phyloP scores from a whole-genome alignment of 164 flowering plant species.

The Annona squamosa region DNA sequence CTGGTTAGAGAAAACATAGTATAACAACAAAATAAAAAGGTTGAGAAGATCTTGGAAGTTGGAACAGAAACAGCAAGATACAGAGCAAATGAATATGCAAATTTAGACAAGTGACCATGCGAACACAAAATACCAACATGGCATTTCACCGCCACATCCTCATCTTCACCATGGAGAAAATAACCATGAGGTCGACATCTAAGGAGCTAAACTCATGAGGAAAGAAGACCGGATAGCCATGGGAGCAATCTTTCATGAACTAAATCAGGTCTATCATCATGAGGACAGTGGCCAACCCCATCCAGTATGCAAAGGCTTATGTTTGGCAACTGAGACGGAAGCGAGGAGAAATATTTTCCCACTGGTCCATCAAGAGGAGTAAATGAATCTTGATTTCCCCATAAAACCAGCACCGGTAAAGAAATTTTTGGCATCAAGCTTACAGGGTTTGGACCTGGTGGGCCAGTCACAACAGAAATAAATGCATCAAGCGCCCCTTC shows the following conservation, averaged over 20 bases:
- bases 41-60: neutral
- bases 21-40: neutral
- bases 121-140: too few relatives aligned
- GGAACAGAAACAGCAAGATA: too few relatives aligned
- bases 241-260: constrained; percentile 83
- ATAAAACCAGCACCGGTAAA: constrained; percentile 59
- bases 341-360: constrained; percentile 72
- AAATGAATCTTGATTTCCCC: constrained; percentile 87
- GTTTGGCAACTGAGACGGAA: constrained; percentile 49
- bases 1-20: neutral
- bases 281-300: constrained; percentile 95
- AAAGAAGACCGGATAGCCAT: constrained; percentile 58
- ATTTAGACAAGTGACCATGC: too few relatives aligned
- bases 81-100: too few relatives aligned
- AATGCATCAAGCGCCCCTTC: constrained; percentile 95
- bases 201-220: constrained; percentile 15
- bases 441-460: constrained; percentile 90
- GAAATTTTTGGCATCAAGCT: constrained; percentile 58
- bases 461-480: constrained; percentile 84
- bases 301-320: constrained; percentile 49
- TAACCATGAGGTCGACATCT: neutral
- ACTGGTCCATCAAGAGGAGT: constrained; percentile 95
- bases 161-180: neutral
- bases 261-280: constrained; percentile 83
- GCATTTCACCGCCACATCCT: too few relatives aligned